phyloP scores from a whole-genome alignment of 1,284 basidiomycete species.

The Tilletia horrida region DNA sequence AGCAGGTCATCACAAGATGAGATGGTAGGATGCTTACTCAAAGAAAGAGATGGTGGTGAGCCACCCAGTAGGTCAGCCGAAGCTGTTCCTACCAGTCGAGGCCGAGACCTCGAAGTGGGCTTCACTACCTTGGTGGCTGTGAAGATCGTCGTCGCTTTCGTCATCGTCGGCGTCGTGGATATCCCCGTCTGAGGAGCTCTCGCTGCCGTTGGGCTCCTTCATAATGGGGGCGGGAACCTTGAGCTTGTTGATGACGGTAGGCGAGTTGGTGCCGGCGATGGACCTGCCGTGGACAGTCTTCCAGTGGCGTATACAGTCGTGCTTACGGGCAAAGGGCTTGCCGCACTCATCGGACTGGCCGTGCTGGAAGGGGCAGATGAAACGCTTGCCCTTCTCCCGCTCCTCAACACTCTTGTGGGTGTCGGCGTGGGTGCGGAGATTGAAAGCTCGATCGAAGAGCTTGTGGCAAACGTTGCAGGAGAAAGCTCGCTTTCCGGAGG shows the following conservation, averaged over 20 bases:
- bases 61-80: conserved; percentile 12
- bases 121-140: neutral
- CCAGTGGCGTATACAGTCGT: conserved; percentile 43
- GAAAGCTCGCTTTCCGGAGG: conserved; percentile 34
- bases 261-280: neutral
- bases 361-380: conserved; percentile 30
- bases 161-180: neutral
- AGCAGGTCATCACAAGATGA: neutral
- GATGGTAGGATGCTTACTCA: conserved; percentile 7
- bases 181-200: neutral
- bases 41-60: conserved; percentile 9
- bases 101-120: neutral
- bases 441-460: conserved; percentile 45
- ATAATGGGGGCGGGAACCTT: conserved; percentile 1
- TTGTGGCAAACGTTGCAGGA: conserved; percentile 40
- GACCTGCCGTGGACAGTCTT: conserved; percentile 34
- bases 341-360: conserved; percentile 26
- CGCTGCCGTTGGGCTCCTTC: neutral
- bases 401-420: conserved; percentile 37
- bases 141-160: neutral
- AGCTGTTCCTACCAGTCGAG: conserved; percentile 11
- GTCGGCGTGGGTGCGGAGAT: conserved; percentile 42
- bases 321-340: conserved; percentile 46
- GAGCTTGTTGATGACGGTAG: conserved; percentile 14
- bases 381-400: conserved; percentile 38